Evolutionary conservation across 257 asterid genomes (phyloP).

Genomic region (Datura wrightii): DNA sequence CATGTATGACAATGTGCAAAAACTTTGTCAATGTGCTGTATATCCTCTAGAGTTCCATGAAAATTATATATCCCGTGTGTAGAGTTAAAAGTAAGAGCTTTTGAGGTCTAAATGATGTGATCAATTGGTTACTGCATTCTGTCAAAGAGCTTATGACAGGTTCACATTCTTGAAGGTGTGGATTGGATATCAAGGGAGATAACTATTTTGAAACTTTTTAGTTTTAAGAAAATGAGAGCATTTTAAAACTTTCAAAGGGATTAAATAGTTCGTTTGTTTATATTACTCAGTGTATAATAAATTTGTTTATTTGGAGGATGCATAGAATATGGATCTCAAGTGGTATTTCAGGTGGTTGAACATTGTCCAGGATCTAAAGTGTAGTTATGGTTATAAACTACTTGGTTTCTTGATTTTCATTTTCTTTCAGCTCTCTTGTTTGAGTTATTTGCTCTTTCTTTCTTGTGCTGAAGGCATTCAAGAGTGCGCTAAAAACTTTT

Average conservation of each 20-base stretch:
- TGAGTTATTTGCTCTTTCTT: slow-evolving; percentile 31
- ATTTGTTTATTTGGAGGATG: neutral
- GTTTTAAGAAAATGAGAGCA: neutral
- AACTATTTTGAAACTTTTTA: neutral
- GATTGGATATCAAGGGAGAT: neutral
- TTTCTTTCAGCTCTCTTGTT: slow-evolving; percentile 19
- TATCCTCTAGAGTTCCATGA: neutral
- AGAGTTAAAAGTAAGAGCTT: neutral
- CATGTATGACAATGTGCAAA: slow-evolving; percentile 50
- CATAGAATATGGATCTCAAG: neutral
- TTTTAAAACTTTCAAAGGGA: neutral
- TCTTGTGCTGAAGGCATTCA: slow-evolving; percentile 57
- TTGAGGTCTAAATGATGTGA: neutral
- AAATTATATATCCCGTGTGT: neutral
- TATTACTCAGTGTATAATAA: neutral
- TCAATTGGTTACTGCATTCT: neutral
- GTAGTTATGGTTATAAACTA: neutral
- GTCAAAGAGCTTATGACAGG: neutral
- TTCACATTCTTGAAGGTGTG: neutral
- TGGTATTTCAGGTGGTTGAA: neutral
- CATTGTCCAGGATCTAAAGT: neutral
- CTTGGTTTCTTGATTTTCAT: neutral
- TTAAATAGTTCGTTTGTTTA: neutral
- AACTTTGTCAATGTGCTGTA: neutral
- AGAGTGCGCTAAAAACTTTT: slow-evolving; percentile 57